Base-by-base conservation (phyloP, 768 basidiomycete genomes). In the Neoboletus subvelutipes region DNA sequence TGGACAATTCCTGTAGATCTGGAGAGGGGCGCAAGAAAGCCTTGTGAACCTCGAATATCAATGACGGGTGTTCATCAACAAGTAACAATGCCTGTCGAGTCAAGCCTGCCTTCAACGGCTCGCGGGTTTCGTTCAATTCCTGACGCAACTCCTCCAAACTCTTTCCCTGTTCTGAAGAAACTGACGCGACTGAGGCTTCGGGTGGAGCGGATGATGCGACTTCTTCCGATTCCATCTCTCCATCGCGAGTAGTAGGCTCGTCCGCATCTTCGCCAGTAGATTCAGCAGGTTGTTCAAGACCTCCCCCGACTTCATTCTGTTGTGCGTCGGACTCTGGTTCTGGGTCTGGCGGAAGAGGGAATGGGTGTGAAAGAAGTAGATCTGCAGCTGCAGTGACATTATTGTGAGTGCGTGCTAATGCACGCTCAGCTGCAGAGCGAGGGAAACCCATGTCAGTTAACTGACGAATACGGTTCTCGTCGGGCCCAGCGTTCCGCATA, bases 381-480 rank as follows among this genome's bases (percentile, higher is more conserved):
- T 98, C 95, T 0, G 96, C 88, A 5, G 97, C 97, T 5, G 89
- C 85, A 43, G 80, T 86, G 65, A 97, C 79, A 66, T 97, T 94
- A 72, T 98, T 98, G 59, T 88, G 84, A 5, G 88, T 86, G 12
- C 95, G 90, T 20, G 80, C 72, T 39, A 99, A 77, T 5, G 96
- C 96, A 51, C 87, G 82, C 67, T 91, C 90, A 2, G 87, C 92
- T 13, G 92, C 91, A 41, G 84, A 81, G n/a, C 94, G 85, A 36
- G 89, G 85, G 77, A 98, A 99, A 45, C 97, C 97, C 97, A 99
- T 98, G 65, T 98, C 97, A 11, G 84, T 87, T 53, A 98, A 78
- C 64, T 93, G 89, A 50, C 83, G 82, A 52, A 98, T 84, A 36
- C 88, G 83, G 45, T 78, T 80, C 69, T 94, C 92, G 68, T 93